These are phyloP conservation scores for Thalassiosira oceanica DNA, from an alignment of 352 stramenopile species.

Conservation along the genomic window DNA sequence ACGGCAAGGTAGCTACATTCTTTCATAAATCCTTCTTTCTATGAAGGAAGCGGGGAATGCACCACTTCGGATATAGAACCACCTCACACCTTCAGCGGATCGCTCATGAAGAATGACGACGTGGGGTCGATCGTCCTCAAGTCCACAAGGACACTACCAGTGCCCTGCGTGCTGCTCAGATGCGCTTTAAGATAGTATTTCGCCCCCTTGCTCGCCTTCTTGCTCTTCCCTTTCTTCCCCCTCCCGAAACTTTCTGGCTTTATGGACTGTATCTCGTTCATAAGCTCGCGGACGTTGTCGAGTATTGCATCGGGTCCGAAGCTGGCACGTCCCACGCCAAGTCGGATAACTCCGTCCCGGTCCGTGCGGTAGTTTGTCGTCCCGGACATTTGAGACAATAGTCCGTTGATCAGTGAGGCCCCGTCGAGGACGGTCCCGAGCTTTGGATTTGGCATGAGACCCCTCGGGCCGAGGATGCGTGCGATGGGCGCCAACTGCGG, in stretches of 20 bases:
- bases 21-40: too few species aligned
- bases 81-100: constrained; percentile 1
- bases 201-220: constrained; percentile 41
- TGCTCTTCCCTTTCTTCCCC: constrained; percentile 44
- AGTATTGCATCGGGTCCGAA: constrained; percentile 64
- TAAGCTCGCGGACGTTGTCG: constrained; percentile 68
- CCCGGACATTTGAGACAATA: constrained; percentile 51
- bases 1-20: too few species aligned
- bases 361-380: constrained; percentile 68
- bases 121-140: constrained; percentile 71
- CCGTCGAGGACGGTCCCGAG: constrained; percentile 87
- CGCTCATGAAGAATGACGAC: constrained; percentile 64
- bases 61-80: neutral
- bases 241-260: constrained; percentile 75
- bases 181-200: constrained; percentile 73
- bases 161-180: constrained; percentile 62
- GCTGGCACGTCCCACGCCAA: constrained; percentile 58
- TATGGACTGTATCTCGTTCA: constrained; percentile 61
- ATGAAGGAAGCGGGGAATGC: too few species aligned
- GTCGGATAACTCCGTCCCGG: constrained; percentile 61
- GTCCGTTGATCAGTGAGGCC: constrained; percentile 36
- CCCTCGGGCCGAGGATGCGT: constrained; percentile 91
- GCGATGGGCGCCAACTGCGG: constrained; percentile 89
- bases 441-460: constrained; percentile 98
- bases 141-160: constrained; percentile 61